Conservation (phyloP, 768 basidiomycete species). For the Mrakia hoshinonis region DNA sequence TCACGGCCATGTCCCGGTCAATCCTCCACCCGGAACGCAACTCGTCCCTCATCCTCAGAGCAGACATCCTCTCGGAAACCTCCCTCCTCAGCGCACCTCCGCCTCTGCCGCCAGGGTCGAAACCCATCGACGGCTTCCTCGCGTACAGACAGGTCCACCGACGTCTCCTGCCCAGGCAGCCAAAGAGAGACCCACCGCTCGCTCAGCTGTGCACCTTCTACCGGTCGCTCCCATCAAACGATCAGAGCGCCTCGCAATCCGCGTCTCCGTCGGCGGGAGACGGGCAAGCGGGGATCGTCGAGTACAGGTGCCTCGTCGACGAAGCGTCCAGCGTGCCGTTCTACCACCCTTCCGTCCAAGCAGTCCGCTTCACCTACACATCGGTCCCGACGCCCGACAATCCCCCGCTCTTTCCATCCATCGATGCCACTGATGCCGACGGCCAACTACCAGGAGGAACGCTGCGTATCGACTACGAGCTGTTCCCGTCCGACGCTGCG, state of each 20-base stretch:
- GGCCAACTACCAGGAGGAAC: background rate
- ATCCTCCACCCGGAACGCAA: constrained; percentile 88
- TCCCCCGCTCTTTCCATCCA: too few relatives aligned
- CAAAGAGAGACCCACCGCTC: constrained; percentile 61
- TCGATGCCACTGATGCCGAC: too few relatives aligned
- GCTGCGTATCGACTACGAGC: background rate
- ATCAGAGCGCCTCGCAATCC: background rate
- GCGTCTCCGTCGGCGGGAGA: background rate
- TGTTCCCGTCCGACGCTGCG: background rate
- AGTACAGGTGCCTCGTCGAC: constrained; percentile 32
- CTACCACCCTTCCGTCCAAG: constrained; percentile 75
- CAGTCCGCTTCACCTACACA: constrained; percentile 73
- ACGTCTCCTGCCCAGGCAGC: constrained; percentile 50
- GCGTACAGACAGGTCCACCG: constrained; percentile 19
- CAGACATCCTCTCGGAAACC: constrained; percentile 51
- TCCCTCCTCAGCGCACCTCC: constrained; percentile 36
- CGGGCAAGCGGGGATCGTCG: constrained; percentile 7
- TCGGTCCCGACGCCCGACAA: constrained; percentile 2
- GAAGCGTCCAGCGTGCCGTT: constrained; percentile 57
- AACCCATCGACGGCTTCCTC: background rate
- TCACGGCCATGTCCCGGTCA: constrained; percentile 59
- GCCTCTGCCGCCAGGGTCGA: background rate
- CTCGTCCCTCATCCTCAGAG: constrained; percentile 77
- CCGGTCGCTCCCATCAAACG: constrained; percentile 30
- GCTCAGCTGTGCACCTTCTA: constrained; percentile 77